Evolutionary conservation across 805 yeast genomes (phyloP).

Genomic region (Pichia deserticola): DNA sequence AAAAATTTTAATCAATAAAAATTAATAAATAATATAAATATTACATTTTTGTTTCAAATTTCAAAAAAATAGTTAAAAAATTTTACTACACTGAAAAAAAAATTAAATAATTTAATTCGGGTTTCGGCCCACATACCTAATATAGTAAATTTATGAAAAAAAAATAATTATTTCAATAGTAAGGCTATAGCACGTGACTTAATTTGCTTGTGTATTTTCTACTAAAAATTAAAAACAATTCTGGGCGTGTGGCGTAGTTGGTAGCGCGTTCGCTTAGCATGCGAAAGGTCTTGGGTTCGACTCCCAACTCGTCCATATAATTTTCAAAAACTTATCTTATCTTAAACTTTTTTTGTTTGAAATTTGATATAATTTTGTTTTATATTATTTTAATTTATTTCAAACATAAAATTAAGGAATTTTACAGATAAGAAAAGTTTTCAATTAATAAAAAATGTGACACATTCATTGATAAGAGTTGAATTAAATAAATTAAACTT

Average conservation of each 20-base stretch:
- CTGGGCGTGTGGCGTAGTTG: constrained; percentile 77
- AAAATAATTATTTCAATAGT: too few relatives aligned
- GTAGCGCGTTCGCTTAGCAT: constrained; percentile 80
- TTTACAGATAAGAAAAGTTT: neutral
- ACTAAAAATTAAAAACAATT: neutral
- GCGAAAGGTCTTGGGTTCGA: constrained; percentile 79
- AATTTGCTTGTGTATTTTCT: neutral
- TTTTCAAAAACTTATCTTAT: neutral
- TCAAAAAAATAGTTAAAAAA: too few relatives aligned
- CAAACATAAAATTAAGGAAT: neutral
- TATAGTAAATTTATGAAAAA: too few relatives aligned
- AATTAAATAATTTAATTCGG: too few relatives aligned
- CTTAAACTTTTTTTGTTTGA: constrained; percentile 20
- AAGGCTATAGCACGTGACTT: too few relatives aligned
- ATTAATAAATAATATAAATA: too few relatives aligned
- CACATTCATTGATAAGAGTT: neutral
- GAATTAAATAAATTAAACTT: too few relatives aligned
- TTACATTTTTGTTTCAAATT: too few relatives aligned
- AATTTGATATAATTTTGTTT: neutral
- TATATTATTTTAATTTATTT: neutral
- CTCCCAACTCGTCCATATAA: constrained; percentile 60
- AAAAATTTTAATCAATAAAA: too few relatives aligned
- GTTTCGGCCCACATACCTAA: too few relatives aligned
- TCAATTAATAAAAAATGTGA: too few relatives aligned
- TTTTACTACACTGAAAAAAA: too few relatives aligned